Evolutionary conservation across 306 rosid species (phyloP), one percentile per base, ranked within the genome.

Genomic region (Dalbergia oliveri): DNA sequence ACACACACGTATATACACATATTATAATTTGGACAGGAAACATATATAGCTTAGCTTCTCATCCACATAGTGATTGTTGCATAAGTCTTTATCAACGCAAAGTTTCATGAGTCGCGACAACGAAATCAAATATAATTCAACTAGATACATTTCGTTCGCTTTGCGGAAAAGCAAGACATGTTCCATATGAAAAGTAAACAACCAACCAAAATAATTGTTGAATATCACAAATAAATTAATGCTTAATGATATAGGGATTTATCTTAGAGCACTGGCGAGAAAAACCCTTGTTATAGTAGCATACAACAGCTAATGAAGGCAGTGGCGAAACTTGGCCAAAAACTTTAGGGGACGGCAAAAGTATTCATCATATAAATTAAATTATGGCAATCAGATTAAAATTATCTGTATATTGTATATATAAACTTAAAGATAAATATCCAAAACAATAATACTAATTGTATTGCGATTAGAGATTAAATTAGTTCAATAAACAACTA

Each of bases 61-160:
- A 11, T 77, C 31, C 67, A 66, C 67, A 66, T 54, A 58, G 9
- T 66, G 47, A 8, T 37, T 54, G 58, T 54, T 41, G 13, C 53
- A 35, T 18, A 18, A 51, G 66, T 65, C 35, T 16, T 66, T 75
- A 45, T 74, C 77, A 57, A 51, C 11, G n/a, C 65, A 18, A 49
- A 9, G 50, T 51, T 64, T 13, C 39, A 51, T 35, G 44, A 26
- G 9, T 66, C 34, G 13, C 23, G 58, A 51, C 75, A 67, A 77
- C 47, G 15, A 67, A 66, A 77, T 78, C 75, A 78, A 67, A 61
- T 31, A 75, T 45, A 45, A 31, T 44, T 75, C 60, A 75, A 45
- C 47, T 44, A 7, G 5, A 2, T 73, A 58, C 67, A 39, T 73
- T 57, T 57, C 23, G 3, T 57, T 15, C 41, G 21, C 78, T 73